A percentile compares a stretch with the other conserved stretches of the same genome.
These are phyloP conservation scores for Vigna hirtella DNA, from an alignment of 306 rosid species.

Conservation along the genomic window DNA sequence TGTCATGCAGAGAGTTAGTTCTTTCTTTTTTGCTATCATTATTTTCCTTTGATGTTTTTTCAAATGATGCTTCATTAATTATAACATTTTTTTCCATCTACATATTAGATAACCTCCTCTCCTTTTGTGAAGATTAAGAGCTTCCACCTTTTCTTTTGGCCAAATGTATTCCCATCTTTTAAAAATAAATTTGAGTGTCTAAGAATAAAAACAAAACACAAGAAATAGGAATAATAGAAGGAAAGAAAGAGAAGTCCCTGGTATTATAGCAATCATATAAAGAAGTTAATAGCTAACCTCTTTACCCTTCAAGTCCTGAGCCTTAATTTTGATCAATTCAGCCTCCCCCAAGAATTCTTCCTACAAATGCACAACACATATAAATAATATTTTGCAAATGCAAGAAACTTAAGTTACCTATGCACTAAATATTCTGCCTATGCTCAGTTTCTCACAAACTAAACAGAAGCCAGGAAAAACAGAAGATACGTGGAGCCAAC, in stretches of 20 bases:
- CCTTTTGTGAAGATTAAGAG: slow-evolving; percentile 6
- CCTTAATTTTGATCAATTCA: slow-evolving; percentile 93
- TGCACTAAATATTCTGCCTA: slow-evolving; percentile 22
- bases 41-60: background rate
- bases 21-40: background rate
- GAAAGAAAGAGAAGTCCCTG: background rate
- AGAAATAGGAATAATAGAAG: slow-evolving; percentile 13
- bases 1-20: background rate
- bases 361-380: slow-evolving; percentile 52
- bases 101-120: slow-evolving; percentile 15
- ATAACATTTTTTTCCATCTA: background rate
- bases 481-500: slow-evolving; percentile 48
- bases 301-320: slow-evolving; percentile 95
- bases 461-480: slow-evolving; percentile 31
- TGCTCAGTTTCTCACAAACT: slow-evolving; percentile 14
- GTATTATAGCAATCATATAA: slow-evolving; percentile 15
- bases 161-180: slow-evolving; percentile 3
- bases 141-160: slow-evolving; percentile 3
- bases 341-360: slow-evolving; percentile 98
- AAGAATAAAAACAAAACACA: background rate
- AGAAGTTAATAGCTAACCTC: slow-evolving; percentile 66
- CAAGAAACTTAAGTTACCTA: slow-evolving; percentile 3
- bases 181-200: slow-evolving; percentile 15
- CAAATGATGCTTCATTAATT: background rate
- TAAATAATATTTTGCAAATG: slow-evolving; percentile 18